A percentile compares a stretch with the other conserved stretches of the same genome.
These are phyloP conservation scores for Massarina eburnea DNA, from an alignment of 2,329 filamentous ascomycete species.

Conservation along the genomic window DNA sequence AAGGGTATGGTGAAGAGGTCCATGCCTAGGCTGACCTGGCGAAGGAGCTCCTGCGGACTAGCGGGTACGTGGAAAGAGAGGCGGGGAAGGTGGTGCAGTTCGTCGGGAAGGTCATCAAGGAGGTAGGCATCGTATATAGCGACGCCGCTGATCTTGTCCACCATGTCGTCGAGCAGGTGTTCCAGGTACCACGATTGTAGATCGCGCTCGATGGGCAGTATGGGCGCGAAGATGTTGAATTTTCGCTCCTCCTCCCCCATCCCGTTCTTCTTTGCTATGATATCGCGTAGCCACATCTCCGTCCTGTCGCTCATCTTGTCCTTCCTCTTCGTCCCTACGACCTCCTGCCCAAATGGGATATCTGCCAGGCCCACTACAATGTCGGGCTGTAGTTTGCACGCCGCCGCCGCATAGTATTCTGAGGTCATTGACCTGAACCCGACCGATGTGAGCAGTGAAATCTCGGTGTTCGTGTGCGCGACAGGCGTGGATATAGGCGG, in stretches of 20 bases:
- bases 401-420: constrained; percentile 68
- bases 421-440: constrained; percentile 75
- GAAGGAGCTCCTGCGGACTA: constrained; percentile 75
- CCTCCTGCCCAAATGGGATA: constrained; percentile 58
- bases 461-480: constrained; percentile 68
- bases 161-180: constrained; percentile 66
- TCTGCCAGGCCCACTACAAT: constrained; percentile 80
- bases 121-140: constrained; percentile 77
- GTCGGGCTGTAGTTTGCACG: constrained; percentile 71
- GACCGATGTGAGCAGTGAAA: constrained; percentile 82
- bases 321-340: constrained; percentile 70
- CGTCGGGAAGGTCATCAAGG: constrained; percentile 65
- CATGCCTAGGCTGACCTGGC: constrained; percentile 73
- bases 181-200: constrained; percentile 80
- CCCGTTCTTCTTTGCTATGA: constrained; percentile 53
- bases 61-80: constrained; percentile 70
- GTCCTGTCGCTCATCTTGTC: constrained; percentile 85
- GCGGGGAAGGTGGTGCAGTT: constrained; percentile 66
- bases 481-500: constrained; percentile 71
- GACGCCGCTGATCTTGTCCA: constrained; percentile 60
- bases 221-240: constrained; percentile 57
- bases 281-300: constrained; percentile 75
- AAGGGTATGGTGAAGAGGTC: constrained; percentile 82
- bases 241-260: constrained; percentile 29
- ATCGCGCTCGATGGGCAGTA: constrained; percentile 74